phyloP scores from a whole-genome alignment of 169 alveolate species.

The Plasmodium fragile region DNA sequence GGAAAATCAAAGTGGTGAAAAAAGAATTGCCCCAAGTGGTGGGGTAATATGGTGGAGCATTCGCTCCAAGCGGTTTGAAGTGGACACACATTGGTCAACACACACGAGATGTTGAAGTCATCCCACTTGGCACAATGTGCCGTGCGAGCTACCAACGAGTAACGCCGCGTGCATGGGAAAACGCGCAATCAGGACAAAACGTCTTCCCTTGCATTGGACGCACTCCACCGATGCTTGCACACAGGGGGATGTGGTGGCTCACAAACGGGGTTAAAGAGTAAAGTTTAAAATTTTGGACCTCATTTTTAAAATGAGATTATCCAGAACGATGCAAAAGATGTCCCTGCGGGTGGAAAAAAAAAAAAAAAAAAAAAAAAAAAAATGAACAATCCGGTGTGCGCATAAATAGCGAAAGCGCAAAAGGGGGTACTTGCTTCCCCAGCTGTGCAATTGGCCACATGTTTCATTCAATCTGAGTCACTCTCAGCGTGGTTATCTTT shows the following conservation, averaged over 20 bases:
- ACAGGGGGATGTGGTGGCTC: not conserved
- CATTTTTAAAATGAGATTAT: constrained; percentile 44
- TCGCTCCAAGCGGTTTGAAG: not conserved
- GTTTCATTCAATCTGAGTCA: not conserved
- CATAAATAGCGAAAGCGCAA: not conserved
- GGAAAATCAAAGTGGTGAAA: not conserved
- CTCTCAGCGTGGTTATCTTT: not conserved
- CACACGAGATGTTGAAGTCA: not conserved
- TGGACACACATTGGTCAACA: not conserved
- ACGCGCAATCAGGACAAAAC: not conserved
- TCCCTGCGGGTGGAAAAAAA: constrained; percentile 21
- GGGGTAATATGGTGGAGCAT: not conserved
- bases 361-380: not conserved
- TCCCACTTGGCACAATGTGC: not conserved
- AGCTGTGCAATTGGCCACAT: not conserved
- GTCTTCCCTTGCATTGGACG: not conserved
- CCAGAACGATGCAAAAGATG: constrained; percentile 53
- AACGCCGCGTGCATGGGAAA: not conserved
- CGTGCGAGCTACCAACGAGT: not conserved
- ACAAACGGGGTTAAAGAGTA: not conserved
- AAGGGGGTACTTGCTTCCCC: not conserved
- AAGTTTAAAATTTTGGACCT: constrained; percentile 27
- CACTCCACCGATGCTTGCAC: not conserved
- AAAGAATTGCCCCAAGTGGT: not conserved
- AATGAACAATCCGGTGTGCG: not conserved